A percentile compares a stretch with the other conserved stretches of the same genome.
phyloP scores from a whole-genome alignment of 805 yeast genomes.

The Saccharomycopsis malanga region DNA sequence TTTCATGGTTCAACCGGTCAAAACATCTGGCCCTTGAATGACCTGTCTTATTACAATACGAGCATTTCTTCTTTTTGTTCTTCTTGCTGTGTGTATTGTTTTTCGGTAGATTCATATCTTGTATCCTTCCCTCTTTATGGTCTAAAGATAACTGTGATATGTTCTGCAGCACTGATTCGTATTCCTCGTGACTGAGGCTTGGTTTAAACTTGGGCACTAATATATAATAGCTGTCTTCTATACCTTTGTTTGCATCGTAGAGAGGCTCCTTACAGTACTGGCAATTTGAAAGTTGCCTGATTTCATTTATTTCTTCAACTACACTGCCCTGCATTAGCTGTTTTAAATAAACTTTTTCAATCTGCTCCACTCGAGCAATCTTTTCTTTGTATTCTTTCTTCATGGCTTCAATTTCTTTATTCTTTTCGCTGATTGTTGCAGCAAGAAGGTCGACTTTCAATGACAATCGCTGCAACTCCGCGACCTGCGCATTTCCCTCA shows the following conservation, averaged over 20 bases:
- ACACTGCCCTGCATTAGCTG: background rate
- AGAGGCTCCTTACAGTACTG: no score
- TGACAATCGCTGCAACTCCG: background rate
- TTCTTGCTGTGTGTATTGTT: slow-evolving; percentile 3
- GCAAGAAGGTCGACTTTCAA: slow-evolving; percentile 28
- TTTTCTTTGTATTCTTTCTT: slow-evolving; percentile 24
- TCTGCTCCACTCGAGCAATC: slow-evolving; percentile 22
- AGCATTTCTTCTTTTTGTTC: slow-evolving; percentile 29
- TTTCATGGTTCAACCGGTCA: slow-evolving; percentile 16
- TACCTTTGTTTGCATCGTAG: no score
- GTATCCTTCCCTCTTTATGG: no score
- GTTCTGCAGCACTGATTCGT: no score
- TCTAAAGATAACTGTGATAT: no score
- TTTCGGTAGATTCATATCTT: no score
- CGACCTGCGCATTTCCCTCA: background rate
- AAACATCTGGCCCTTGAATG: slow-evolving; percentile 34
- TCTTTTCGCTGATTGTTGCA: slow-evolving; percentile 31
- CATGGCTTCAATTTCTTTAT: slow-evolving; percentile 32
- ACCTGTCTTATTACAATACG: slow-evolving; percentile 30
- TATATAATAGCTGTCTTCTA: no score
- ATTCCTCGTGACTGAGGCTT: no score
- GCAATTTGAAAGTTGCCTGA: no score
- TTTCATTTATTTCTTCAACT: no score
- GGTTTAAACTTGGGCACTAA: no score
- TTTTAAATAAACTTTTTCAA: slow-evolving; percentile 21